Evolutionary conservation across 2,329 filamentous ascomycete genomes (phyloP), one percentile per base, ranked within the genome.

Genomic region (Apiospora kogelbergensis): DNA sequence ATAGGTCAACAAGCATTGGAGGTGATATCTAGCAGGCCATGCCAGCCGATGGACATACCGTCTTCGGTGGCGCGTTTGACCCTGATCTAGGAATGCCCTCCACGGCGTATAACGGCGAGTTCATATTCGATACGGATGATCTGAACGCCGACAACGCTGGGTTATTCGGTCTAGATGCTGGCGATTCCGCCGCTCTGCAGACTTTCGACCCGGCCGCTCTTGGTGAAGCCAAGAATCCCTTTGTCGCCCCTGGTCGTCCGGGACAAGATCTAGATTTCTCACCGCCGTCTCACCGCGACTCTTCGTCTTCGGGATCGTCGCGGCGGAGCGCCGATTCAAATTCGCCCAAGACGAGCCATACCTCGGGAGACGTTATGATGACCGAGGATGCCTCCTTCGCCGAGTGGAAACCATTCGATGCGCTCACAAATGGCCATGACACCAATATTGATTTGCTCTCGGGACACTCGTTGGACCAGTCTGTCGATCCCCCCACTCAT

Each of bases 301-400:
- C 77, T 41, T 75, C 76, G 1, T 78, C 75, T 10, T 76, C 77
- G 33, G 77, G 74, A 13, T 78, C 76, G 6, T 77, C 76, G 26
- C 65, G 70, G 67, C 63, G 63, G 63, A 78, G 76, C 66, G 70
- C 68, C 42, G 70, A 72, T 44, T 76, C 74, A 13, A 74, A 70
- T 66, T 78, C 77, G 3, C 73, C 73, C 24, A 75, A 75, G 40
- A 76, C 75, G 3, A 77, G 73, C 40, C 73, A 72, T 6, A 75
- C 74, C 3, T 78, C 77, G 42, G 69, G 70, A 37, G 76, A 78
- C 65, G 74, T 72, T 13, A 74, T 74, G 70, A 72, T 74, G 68
- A 73, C 73, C 41, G 76, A 76, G 53, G 72, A 72, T 45, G 45
- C 53, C 5, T 20, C 65, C 7, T 67, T 69, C 30, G 45, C 24